phyloP scores from a whole-genome alignment of 1,284 basidiomycete species.

The Trichosporon asahii region DNA sequence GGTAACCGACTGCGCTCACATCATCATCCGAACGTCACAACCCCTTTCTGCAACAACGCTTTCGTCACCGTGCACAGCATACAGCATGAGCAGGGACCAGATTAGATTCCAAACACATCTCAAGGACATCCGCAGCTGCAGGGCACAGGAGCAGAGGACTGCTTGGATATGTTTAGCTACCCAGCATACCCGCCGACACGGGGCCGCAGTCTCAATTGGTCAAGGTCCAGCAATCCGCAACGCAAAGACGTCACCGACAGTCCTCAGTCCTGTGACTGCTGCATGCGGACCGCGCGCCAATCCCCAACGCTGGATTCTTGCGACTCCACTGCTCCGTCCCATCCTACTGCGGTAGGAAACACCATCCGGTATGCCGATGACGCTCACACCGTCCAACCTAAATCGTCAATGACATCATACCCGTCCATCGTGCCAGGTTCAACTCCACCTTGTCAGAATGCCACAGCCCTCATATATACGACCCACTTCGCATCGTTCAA shows the following conservation, averaged over 20 bases:
- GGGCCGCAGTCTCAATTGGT: neutral
- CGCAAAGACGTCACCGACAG: neutral
- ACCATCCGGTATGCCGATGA: slow-evolving; percentile 10
- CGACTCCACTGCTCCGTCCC: neutral
- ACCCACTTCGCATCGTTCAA: neutral
- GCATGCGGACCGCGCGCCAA: neutral
- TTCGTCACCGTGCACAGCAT: neutral
- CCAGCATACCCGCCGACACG: neutral
- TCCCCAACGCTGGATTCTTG: neutral
- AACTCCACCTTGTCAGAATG: neutral
- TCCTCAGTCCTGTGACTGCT: neutral
- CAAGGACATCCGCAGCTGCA: neutral
- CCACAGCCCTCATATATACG: slow-evolving; percentile 1
- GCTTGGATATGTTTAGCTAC: neutral
- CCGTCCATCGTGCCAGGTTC: neutral
- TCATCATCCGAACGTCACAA: neutral
- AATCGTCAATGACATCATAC: slow-evolving; percentile 9
- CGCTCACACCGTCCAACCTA: slow-evolving; percentile 2
- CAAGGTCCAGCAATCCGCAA: neutral
- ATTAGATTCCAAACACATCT: neutral
- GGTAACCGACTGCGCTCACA: neutral
- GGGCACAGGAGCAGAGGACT: neutral
- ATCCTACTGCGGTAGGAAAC: neutral
- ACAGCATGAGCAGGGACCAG: neutral
- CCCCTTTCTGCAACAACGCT: neutral